Conservation (phyloP, 2,329 filamentous ascomycete species). For the Aspergillus oerlinghausenensis region DNA sequence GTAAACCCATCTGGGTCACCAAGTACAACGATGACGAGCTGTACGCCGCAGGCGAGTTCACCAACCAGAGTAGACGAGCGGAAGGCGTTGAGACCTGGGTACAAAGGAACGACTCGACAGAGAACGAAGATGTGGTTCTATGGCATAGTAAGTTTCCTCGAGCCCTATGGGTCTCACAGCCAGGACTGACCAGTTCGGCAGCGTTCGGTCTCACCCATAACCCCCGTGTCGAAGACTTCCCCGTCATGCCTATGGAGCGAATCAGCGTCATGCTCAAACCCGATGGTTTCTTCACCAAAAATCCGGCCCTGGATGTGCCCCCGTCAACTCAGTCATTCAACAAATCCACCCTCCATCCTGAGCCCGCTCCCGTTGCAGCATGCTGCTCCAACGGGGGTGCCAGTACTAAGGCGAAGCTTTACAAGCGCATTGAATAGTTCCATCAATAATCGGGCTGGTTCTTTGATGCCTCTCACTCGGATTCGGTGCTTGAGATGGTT, state of each 20-base stretch:
- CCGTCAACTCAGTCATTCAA: constrained; percentile 40
- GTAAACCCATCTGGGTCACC: constrained; percentile 53
- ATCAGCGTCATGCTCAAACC: constrained; percentile 47
- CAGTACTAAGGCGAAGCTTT: constrained; percentile 27
- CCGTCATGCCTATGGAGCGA: constrained; percentile 62
- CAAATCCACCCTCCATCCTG: constrained; percentile 34
- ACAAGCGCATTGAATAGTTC: constrained; percentile 23
- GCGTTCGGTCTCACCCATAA: constrained; percentile 59
- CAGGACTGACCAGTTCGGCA: constrained; percentile 14
- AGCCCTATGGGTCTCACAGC: background rate
- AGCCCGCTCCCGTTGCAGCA: constrained; percentile 12
- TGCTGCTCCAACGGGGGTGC: constrained; percentile 17
- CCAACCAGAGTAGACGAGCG: constrained; percentile 53
- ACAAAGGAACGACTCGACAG: constrained; percentile 42
- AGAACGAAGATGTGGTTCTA: constrained; percentile 43
- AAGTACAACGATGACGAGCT: constrained; percentile 51
- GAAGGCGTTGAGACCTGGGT: constrained; percentile 52
- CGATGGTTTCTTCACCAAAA: constrained; percentile 50
- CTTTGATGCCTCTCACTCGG: background rate
- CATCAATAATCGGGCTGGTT: background rate
- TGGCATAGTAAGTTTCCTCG: constrained; percentile 33
- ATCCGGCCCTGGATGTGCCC: constrained; percentile 47
- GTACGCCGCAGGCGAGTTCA: constrained; percentile 53
- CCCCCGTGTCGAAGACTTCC: constrained; percentile 62
- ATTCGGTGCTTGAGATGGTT: background rate